These are phyloP conservation scores for Mrakia blollopis DNA, from an alignment of 768 basidiomycete species.

Conservation along the genomic window DNA sequence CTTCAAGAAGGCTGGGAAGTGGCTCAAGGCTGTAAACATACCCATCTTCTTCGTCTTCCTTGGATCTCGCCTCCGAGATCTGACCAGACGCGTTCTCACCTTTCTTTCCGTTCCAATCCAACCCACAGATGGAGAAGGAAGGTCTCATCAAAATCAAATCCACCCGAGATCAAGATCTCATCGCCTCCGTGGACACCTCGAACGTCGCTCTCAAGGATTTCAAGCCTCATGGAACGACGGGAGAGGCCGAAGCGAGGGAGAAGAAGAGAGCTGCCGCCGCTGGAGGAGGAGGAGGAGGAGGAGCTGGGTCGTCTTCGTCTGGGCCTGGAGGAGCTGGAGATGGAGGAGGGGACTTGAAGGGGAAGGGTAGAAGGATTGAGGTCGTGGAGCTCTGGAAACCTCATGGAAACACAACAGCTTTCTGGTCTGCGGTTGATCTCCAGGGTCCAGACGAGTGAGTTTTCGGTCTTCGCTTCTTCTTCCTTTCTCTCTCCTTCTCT, in stretches of 20 bases:
- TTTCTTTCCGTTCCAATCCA: neutral
- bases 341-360: slow-evolving; percentile 47
- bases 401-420: slow-evolving; percentile 52
- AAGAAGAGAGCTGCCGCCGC: slow-evolving; percentile 56
- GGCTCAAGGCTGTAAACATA: slow-evolving; percentile 56
- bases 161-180: slow-evolving; percentile 44
- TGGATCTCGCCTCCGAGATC: neutral
- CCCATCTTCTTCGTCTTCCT: neutral
- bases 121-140: slow-evolving; percentile 57
- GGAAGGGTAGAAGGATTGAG: slow-evolving; percentile 50
- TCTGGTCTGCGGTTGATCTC: slow-evolving; percentile 60
- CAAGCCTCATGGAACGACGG: slow-evolving; percentile 51
- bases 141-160: slow-evolving; percentile 68
- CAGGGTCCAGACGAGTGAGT: slow-evolving; percentile 53
- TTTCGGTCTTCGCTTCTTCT: neutral
- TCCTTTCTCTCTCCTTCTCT: neutral
- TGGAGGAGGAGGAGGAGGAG: slow-evolving; percentile 16
- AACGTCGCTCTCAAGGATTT: slow-evolving; percentile 12
- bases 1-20: slow-evolving; percentile 73
- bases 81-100: neutral
- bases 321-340: slow-evolving; percentile 43
- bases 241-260: slow-evolving; percentile 60
- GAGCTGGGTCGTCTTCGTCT: slow-evolving; percentile 36
- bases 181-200: slow-evolving; percentile 35
- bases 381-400: slow-evolving; percentile 75